Evolutionary conservation across 768 basidiomycete genomes (phyloP).

Genomic region (Aureoboletus auriporus): DNA sequence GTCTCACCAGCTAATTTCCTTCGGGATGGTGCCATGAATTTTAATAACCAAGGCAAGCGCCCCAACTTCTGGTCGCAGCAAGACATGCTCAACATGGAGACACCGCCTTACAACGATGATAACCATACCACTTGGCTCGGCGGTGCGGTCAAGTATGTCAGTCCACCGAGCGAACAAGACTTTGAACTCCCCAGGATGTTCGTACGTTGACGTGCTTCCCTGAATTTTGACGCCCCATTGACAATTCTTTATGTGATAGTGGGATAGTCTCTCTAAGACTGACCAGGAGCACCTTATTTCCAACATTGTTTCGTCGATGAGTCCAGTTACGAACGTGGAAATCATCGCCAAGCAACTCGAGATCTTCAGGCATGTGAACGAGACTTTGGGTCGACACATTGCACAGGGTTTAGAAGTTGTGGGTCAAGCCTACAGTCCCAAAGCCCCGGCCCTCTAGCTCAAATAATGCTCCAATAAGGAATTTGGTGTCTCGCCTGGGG

Average conservation of each 20-base stretch:
- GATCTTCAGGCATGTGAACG: conserved; percentile 37
- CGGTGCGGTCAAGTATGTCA: conserved; percentile 36
- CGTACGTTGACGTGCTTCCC: conserved; percentile 4
- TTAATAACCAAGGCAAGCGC: conserved; percentile 36
- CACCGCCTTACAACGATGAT: conserved; percentile 34
- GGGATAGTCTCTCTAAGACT: conserved; percentile 31
- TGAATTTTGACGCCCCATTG: not conserved
- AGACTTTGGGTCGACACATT: conserved; percentile 32
- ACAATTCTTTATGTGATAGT: conserved; percentile 8
- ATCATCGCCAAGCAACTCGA: conserved; percentile 30
- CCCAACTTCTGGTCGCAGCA: conserved; percentile 38
- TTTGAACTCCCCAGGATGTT: conserved; percentile 38
- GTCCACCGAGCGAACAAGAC: conserved; percentile 34
- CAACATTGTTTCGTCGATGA: conserved; percentile 38
- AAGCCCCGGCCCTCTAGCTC: too few species aligned
- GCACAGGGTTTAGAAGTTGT: conserved; percentile 21
- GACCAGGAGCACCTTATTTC: conserved; percentile 36
- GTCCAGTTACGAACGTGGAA: conserved; percentile 24
- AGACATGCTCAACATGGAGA: conserved; percentile 29
- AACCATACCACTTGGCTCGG: conserved; percentile 40
- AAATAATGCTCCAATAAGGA: too few species aligned
- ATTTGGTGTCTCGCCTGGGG: too few species aligned
- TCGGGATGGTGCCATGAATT: conserved; percentile 36
- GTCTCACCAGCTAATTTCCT: conserved; percentile 32
- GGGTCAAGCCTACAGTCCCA: too few species aligned